These are phyloP conservation scores for Taiwanofungus camphoratus DNA, from an alignment of 1,284 basidiomycete genomes.

Conservation along the genomic window DNA sequence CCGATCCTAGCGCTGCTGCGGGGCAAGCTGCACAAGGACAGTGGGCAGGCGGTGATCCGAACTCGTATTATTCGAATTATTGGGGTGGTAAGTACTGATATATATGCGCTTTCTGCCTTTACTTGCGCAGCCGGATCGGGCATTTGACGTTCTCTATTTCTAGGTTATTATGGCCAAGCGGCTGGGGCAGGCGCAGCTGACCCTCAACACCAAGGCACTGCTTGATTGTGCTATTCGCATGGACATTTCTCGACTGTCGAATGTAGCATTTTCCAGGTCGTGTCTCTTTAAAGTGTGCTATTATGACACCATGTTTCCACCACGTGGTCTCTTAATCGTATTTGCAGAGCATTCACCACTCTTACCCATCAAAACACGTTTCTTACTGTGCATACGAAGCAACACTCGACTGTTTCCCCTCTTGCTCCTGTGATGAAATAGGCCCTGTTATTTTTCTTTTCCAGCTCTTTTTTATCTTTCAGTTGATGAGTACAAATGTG, in stretches of 20 bases:
- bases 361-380: constrained; percentile 2
- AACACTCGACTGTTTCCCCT: neutral
- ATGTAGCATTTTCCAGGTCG: constrained; percentile 20
- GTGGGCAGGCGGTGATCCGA: constrained; percentile 65
- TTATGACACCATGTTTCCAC: constrained; percentile 10
- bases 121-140: neutral
- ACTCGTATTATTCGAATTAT: constrained; percentile 74
- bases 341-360: constrained; percentile 10
- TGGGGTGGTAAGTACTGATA: constrained; percentile 63
- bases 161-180: constrained; percentile 77
- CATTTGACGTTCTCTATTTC: constrained; percentile 5
- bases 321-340: constrained; percentile 9
- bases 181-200: constrained; percentile 50
- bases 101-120: neutral
- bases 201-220: constrained; percentile 54
- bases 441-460: constrained; percentile 2
- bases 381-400: neutral
- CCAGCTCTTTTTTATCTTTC: constrained; percentile 5
- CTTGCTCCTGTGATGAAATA: constrained; percentile 10
- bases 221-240: constrained; percentile 30
- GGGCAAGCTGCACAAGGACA: constrained; percentile 62
- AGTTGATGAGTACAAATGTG: neutral
- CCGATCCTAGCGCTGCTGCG: constrained; percentile 44
- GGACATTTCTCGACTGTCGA: constrained; percentile 11
- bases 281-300: constrained; percentile 23